Base-by-base conservation (phyloP, 225 moss, liverwort and hornwort genomes). In the Marchantia paleacea region DNA sequence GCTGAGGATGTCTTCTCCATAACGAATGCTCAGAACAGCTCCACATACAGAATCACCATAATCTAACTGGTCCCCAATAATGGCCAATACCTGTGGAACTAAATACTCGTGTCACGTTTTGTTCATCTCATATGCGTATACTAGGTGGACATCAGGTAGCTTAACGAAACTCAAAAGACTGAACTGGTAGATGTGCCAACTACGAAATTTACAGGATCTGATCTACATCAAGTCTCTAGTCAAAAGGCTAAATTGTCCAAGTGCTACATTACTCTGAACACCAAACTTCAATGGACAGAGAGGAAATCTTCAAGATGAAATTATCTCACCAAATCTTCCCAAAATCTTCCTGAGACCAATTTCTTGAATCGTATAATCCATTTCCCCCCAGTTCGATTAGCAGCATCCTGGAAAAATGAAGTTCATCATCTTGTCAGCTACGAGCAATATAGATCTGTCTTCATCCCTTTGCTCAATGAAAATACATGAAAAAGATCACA, bases 311-410 rank as follows among this genome's bases (percentile, higher is more conserved):
- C 14, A 10, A 61, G 25, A 31, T 72, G n/a, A 12, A 24, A 80
- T 72, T 66, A 11, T 57, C 80, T 47, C 86, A 99, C 99, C 99
- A 99, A 86, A 83, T 99, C 95, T 82, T 99, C 99, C 99, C 99
- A 99, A 47, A 90, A 99, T 66, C 99, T 89, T 81, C 99, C 95
- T 71, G 99, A 99, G 54, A 94, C 95, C 81, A 94, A 80, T 78
- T 99, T 99, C 83, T 90, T 99, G 65, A 94, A 95, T 78, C 99
- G 92, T 75, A 99, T 92, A 9, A 99, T 99, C 99, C 99, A 99
- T 76, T 99, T 99, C 55, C 99, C 99, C 80, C 99, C 99, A 64
- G 76, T 85, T 47, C 95, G 92, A 82, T 99, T 99, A 25, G 94
- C 94, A 84, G 89, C 83, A 87, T 99, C 99, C 99, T 99, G 84